Evolutionary conservation across 2,329 filamentous ascomycete species (phyloP), one percentile per base, ranked within the genome.

Genomic region (Ascochyta viciae-villosae): DNA sequence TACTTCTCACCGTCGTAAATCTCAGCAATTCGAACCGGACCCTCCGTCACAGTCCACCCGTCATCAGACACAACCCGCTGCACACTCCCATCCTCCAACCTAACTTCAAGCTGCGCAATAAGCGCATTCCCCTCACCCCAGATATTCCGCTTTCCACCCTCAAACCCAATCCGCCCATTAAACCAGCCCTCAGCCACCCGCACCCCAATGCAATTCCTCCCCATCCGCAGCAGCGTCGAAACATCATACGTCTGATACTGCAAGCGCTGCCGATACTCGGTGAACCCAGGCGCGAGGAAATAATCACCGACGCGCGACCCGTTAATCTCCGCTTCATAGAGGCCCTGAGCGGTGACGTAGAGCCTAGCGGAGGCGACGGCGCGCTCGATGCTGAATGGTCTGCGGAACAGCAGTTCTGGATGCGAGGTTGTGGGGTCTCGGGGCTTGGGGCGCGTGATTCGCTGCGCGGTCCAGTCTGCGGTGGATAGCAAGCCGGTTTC

Each of bases 161-260:
- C 41, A 3, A 38, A 51, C 7, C 49, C 49, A 8, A 51, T n/a
- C 3, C 49, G 33, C 1, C 49, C 49, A 16, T 26, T 24, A 19
- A 23, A 51, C 49, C 41, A 51, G 4, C 49, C 49, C 23, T 51
- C 49, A 23, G 41, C 49, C 1, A 51, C 49, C 2, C 41, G 24
- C 2, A 45, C 34, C 1, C 41, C 49, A 19, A 51, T 39, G 15
- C 40, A 45, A 22, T 51, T 51, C 7, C 19, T 33, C 12, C 33
- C 41, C 3, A 23, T n/a, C 1, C n/a, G n/a, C 6, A 50, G 16
- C 4, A 43, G 6, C 9, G n/a, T 23, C 4, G 31, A 37, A 8
- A 50, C 29, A 24, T 50, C 23, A 6, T 50, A 50, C 4, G 34
- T 37, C 34, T 37, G 34, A 37, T 37, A 37, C 9, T 37, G 34